Evolutionary conservation across 441 rosid genomes (phyloP).

Genomic region (Breynia disticha): DNA sequence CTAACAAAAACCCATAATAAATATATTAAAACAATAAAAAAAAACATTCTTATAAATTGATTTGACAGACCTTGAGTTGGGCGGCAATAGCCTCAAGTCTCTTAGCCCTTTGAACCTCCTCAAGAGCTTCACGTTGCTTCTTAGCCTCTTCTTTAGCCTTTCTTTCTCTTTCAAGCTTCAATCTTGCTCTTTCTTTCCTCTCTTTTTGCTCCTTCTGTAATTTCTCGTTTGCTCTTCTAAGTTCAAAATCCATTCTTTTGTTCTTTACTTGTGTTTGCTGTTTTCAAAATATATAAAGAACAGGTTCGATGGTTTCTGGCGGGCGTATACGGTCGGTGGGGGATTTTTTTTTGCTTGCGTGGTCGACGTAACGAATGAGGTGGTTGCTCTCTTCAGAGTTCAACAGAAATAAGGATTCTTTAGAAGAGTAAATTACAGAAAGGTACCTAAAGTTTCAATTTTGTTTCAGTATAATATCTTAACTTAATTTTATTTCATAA

Average conservation of each 20-base stretch:
- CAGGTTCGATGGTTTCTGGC: too few species aligned
- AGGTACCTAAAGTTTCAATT: too few species aligned
- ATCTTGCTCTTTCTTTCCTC: slow-evolving; percentile 64
- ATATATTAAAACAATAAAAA: neutral
- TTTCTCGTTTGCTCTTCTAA: slow-evolving; percentile 88
- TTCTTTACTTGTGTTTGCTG: neutral
- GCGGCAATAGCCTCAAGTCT: slow-evolving; percentile 74
- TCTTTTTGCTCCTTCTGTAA: slow-evolving; percentile 82
- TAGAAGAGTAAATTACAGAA: too few species aligned
- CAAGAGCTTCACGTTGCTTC: slow-evolving; percentile 73
- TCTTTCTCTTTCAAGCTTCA: slow-evolving; percentile 53
- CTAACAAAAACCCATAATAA: neutral
- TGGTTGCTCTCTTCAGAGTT: too few species aligned
- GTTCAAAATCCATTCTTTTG: slow-evolving; percentile 69
- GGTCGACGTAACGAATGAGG: too few species aligned
- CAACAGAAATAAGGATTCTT: too few species aligned
- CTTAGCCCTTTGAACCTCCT: slow-evolving; percentile 70
- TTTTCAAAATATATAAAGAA: too few species aligned
- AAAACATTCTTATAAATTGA: neutral
- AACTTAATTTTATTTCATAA: too few species aligned
- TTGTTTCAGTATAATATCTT: too few species aligned
- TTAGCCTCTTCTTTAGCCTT: slow-evolving; percentile 66
- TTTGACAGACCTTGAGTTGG: slow-evolving; percentile 49
- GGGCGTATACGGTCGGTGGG: too few species aligned
- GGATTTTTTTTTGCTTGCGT: too few species aligned